Base-by-base conservation (phyloP, 1,284 basidiomycete genomes). In the Ustilago loliicola region DNA sequence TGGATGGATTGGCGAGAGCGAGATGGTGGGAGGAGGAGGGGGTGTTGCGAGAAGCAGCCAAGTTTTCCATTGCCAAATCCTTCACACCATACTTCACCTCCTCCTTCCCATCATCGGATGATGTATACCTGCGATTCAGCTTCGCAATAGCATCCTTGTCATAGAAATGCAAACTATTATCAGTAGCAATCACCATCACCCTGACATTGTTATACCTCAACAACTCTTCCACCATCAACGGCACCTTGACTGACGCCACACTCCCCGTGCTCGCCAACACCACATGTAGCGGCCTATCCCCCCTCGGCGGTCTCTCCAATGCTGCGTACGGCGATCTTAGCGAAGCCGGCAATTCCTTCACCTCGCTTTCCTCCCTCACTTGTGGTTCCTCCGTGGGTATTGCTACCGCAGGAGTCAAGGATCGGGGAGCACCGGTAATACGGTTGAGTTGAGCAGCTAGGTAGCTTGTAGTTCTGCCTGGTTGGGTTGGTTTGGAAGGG, bases 221-320 rank as follows among this genome's bases (percentile, higher is more conserved):
- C 36, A 98, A 88, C 71, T 91, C 91, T 32, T 90, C 87, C 3
- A 95, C 93, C 61, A 99, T 98, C 42, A 96, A 88, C 1, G 95
- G 95, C 0, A 93, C 91, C 85, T 98, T 98, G 83, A 99, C 90
- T 60, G 94, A 94, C 0, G 96, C 96, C 0, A 99, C 96, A 80
- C 94, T 96, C 13, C 96, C 96, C 0, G 94, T 94, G 0, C 93
- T 91, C 58, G 96, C 92, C 47, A 99, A 88, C 7, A 98, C 88
- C 42, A 98, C 90, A 84, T 98, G 88, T 51, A 78, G 61, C 11
- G 80, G 83, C 48, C 80, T 67, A 5, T 59, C 56, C 1, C 36
- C 5, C 0, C 66, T 74, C 0, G 84, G 84, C 4, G 84, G 84
- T 9, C 23, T 21, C 0, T 66, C 27, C 0, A 86, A 62, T 1